Percentiles rank a stretch among this genome's conserved stretches.
These are phyloP conservation scores for Posidonia oceanica DNA, from an alignment of 116 monocot genomes.

Conservation along the genomic window DNA sequence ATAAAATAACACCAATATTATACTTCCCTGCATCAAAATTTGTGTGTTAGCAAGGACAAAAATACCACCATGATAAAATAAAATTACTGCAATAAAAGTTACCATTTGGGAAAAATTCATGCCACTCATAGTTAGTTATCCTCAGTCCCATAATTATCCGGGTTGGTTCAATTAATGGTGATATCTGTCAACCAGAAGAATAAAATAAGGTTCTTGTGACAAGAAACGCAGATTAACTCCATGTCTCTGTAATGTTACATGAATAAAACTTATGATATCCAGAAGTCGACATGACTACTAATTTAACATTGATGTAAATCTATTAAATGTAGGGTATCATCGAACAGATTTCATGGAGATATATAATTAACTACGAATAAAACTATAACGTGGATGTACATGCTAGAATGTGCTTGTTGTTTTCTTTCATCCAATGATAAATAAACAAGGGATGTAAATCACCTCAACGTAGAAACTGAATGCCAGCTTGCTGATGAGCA, in stretches of 20 bases:
- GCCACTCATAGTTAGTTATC: slow-evolving; percentile 71
- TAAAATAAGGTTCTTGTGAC: not conserved
- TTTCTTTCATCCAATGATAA: slow-evolving; percentile 1
- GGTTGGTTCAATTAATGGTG: slow-evolving; percentile 81
- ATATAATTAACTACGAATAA: too few species aligned
- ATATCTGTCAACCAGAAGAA: slow-evolving; percentile 41
- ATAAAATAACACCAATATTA: slow-evolving; percentile 80
- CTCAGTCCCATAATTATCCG: slow-evolving; percentile 60
- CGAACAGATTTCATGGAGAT: too few species aligned
- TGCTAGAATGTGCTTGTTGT: not conserved
- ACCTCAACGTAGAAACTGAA: slow-evolving; percentile 99
- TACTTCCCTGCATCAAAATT: slow-evolving; percentile 50
- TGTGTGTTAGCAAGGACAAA: not conserved
- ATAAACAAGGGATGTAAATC: slow-evolving; percentile 7
- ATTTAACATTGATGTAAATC: too few species aligned
- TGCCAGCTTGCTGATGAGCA: slow-evolving; percentile 87
- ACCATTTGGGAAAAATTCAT: slow-evolving; percentile 97
- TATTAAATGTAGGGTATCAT: too few species aligned
- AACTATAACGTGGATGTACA: too few species aligned
- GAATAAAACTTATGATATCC: too few species aligned
- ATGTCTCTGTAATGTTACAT: too few species aligned
- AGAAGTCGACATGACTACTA: too few species aligned
- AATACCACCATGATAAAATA: slow-evolving; percentile 1
- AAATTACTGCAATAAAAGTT: slow-evolving; percentile 13
- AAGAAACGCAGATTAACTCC: too few species aligned